Evolutionary conservation across 2,329 filamentous ascomycete species (phyloP), one percentile per base, ranked within the genome.

Genomic region (Plectosphaerella plurivora): DNA sequence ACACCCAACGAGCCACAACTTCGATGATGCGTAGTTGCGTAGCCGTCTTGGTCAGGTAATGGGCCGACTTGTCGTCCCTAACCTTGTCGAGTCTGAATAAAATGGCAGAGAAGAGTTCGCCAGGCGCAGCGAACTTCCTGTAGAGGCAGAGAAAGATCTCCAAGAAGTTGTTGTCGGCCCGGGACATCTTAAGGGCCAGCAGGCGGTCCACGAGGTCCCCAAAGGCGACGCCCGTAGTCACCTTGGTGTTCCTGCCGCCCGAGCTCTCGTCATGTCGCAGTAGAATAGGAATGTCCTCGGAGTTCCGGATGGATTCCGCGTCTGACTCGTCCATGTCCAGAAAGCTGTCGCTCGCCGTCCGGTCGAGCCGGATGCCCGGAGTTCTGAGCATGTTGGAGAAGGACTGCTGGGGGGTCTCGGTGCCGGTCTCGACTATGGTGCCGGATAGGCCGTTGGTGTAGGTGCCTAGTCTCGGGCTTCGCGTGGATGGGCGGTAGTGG

Each of bases 61-160:
- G 81, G 1, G 84, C 78, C 10, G 78, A 76, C 58, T 81, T 84
- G 55, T 88, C 85, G 44, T 84, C 82, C 61, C 84, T 83, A 22
- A 88, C 74, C 15, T 75, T 77, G 58, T 96, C 88, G 55, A 96
- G 83, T 39, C 88, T 85, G 53, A 86, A 78, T 41, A 96, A 76
- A 45, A 97, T 88, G 8, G 89, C 85, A 41, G 85, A 81, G 50
- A 97, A 83, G 5, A 99, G 78, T 58, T 87, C 81, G 10, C 82
- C 80, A 0, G 94, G 94, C 2, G 92, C 83, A 4, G 91, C 88
- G 65, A 99, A 97, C 67, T 94, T 95, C 56, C 94, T 87, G 70
- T 97, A 97, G 14, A 97, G 76, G 58, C 93, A 96, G 28, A 97
- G 77, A 63, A 97, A 97, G 16, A 96, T 86, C 45, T 91, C 84